Evolutionary conservation across 495 filamentous ascomycete genomes (phyloP), one percentile per base, ranked within the genome.

Genomic region (Annulohypoxylon maeteangense): DNA sequence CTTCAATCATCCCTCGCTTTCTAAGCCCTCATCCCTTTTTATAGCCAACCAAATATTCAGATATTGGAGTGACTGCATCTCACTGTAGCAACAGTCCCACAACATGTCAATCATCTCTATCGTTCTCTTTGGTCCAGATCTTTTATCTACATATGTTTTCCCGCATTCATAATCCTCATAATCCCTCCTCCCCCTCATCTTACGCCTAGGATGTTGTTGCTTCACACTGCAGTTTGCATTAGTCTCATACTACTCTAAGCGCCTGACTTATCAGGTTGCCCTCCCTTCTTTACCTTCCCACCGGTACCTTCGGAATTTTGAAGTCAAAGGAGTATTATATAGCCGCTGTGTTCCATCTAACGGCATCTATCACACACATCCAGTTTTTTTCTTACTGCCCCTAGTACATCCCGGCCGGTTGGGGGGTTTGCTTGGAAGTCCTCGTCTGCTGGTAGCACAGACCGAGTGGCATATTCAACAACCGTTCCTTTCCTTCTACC

Each of bases 31-130:
- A 63, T 73, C 61, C 56, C 68, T 71, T 76, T 76, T 76, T 71
- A 78, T 78, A 78, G 76, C 74, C 74, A 78, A 75, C 76, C 76
- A 78, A 63, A 50, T 40, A 25, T 34, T 47, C 62, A 32, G 48
- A 67, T 67, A 59, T 62, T 53, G 58, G 62, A 57, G 56, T 73
- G 53, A 67, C 71, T 70, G 66, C 68, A 65, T 66, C 62, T 70
- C 27, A 40, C 62, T 66, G 53, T 69, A 40, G 50, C 54, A 58
- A 56, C 31, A 47, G 40, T 64, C 47, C 68, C 61, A n/a, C 64
- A 20, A 74, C 12, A 64, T 67, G 67, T 57, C 45, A 45, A 66
- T 56, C 56, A 47, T 62, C 34, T 57, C 20, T 45, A 54, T 53
- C 45, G 45, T 60, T 77, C 63, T 70, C 67, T 50, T 57, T 60